These are phyloP conservation scores for Cladophialophora carrionii DNA, from an alignment of 2,329 filamentous ascomycete species.

Conservation along the genomic window DNA sequence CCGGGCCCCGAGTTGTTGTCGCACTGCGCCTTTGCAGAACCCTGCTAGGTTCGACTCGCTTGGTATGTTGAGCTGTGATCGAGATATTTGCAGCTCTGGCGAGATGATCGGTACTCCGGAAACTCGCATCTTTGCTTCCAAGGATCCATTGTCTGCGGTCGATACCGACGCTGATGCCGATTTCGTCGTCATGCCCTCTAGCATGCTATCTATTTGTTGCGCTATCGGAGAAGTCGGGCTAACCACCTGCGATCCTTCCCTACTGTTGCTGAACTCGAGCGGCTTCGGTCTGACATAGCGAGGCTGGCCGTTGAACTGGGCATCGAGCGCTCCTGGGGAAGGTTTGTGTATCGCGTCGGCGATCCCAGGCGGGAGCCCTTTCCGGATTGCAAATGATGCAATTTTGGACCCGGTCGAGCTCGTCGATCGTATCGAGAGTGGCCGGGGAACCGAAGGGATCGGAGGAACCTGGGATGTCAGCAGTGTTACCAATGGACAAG, in stretches of 20 bases:
- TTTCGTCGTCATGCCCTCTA: conserved; percentile 9
- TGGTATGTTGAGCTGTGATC: conserved; percentile 40
- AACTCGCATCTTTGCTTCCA: conserved; percentile 24
- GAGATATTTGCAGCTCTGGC: conserved; percentile 20
- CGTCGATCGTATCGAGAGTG: conserved; percentile 30
- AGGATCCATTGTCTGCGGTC: conserved; percentile 13
- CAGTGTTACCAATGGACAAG: not conserved
- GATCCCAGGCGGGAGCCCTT: conserved; percentile 30
- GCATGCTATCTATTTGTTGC: conserved; percentile 12
- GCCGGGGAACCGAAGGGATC: conserved; percentile 17
- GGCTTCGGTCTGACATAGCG: conserved; percentile 28
- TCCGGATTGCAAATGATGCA: conserved; percentile 24
- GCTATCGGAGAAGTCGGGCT: conserved; percentile 16
- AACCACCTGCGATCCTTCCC: not conserved
- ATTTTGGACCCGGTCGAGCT: conserved; percentile 27
- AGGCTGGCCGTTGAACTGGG: conserved; percentile 21
- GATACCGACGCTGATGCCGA: not conserved
- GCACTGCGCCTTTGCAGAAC: conserved; percentile 47
- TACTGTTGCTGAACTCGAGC: conserved; percentile 6
- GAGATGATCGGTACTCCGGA: conserved; percentile 3
- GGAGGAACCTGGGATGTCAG: conserved; percentile 19
- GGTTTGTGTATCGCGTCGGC: conserved; percentile 29
- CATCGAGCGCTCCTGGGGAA: conserved; percentile 12
- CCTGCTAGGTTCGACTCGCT: conserved; percentile 44
- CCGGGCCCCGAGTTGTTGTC: conserved; percentile 42